These are phyloP conservation scores for Suillus occidentalis DNA, from an alignment of 768 basidiomycete genomes.

Conservation along the genomic window DNA sequence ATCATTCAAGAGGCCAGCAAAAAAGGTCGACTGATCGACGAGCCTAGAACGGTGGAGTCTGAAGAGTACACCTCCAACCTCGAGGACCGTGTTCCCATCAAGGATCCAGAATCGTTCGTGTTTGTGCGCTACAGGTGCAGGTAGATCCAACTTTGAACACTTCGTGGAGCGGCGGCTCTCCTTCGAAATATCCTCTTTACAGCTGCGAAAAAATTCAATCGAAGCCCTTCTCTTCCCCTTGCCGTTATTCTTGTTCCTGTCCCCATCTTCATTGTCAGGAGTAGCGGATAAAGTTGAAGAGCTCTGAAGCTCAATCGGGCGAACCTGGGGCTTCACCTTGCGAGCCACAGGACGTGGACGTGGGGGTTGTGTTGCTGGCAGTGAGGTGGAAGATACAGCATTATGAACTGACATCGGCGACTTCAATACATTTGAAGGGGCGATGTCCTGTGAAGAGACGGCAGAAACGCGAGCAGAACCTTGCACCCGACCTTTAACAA, in stretches of 20 bases:
- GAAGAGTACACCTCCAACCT: slow-evolving; percentile 35
- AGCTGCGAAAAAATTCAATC: neutral
- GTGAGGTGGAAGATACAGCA: neutral
- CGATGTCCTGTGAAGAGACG: neutral
- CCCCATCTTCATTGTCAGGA: neutral
- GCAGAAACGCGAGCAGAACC: neutral
- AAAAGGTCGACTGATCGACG: slow-evolving; percentile 32
- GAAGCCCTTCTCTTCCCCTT: slow-evolving; percentile 6
- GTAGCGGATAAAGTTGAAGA: slow-evolving; percentile 1
- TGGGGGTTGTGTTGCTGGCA: neutral
- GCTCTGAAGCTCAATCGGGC: neutral
- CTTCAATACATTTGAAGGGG: too few relatives aligned
- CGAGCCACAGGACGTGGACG: neutral
- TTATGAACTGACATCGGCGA: neutral
- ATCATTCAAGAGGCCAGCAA: slow-evolving; percentile 24
- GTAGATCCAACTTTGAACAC: neutral
- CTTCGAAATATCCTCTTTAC: neutral
- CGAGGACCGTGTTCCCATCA: slow-evolving; percentile 37
- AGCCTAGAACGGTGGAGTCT: slow-evolving; percentile 38
- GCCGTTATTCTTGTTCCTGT: neutral
- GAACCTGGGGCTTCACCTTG: neutral
- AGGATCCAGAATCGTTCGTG: slow-evolving; percentile 33
- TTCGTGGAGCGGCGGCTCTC: neutral
- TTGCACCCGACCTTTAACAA: neutral
- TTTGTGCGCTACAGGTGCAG: neutral